Evolutionary conservation across 257 asterid genomes (phyloP), one percentile per base, ranked within the genome.

Genomic region (Mentha longifolia): DNA sequence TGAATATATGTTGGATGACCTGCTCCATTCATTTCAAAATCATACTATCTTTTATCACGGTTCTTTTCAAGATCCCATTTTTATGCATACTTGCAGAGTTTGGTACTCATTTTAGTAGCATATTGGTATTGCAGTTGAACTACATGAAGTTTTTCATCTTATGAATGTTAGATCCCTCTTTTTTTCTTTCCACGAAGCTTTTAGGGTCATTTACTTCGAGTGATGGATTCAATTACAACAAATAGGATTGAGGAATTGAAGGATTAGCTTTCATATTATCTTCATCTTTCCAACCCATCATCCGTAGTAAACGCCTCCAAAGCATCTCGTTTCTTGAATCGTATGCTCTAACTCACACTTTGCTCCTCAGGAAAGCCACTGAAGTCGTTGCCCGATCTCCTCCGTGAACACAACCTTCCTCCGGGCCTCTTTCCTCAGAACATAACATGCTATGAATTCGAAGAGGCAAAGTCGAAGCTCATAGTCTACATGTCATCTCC

Each of bases 401-500:
- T 93, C 43, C 83, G 94, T 22, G 98, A 93, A 54, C 62, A 90
- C 86, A 93, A 89, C 73, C 89, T 93, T 37, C 96, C 98, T 15
- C 72, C 85, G 1, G 97, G 98, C 7, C 87, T 93, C n/a, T 93
- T 91, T 31, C 98, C 98, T 46, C 92, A 85, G 67, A 91, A 93
- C 88, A 85, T 89, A 71, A 89, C 80, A 31, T 87, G 96, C 81
- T 90, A 90, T 43, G 98, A 93, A 62, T 85, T 83, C 11, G 98
- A 91, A 1, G 92, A 81, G 75, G 55, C 82, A 12, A 91, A 80
- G 17, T 76, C 83, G 50, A 93, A 85, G 86, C 89, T 93, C 75
- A 66, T 86, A 0, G 96, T 91, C 58, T 86, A 93, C 88, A 62
- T 91, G 66, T 80, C 96, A 37, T 83, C 92, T 20, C 70, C 92